Evolutionary conservation across 441 rosid species (phyloP).

Genomic region (Mallotus repandus): DNA sequence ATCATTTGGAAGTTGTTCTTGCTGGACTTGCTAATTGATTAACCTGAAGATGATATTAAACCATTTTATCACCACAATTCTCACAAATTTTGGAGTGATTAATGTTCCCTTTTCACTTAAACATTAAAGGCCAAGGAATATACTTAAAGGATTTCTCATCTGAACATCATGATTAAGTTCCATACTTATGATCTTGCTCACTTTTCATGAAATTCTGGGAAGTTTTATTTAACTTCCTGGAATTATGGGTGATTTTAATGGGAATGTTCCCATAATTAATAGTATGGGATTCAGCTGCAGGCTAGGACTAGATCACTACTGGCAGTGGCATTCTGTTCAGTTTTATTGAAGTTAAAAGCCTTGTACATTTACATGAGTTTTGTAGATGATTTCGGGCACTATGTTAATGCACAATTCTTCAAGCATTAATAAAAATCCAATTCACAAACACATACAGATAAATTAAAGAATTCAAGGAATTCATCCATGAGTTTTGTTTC

Average conservation of each 20-base stretch:
- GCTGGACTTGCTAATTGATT: too few relatives aligned
- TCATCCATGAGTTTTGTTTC: neutral
- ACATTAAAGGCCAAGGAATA: neutral
- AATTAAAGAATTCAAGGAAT: too few relatives aligned
- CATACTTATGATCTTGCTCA: neutral
- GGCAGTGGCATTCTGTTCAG: neutral
- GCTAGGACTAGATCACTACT: neutral
- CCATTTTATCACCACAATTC: too few relatives aligned
- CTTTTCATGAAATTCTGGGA: slow-evolving; percentile 10
- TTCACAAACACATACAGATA: too few relatives aligned
- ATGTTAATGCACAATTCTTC: neutral
- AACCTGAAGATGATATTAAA: too few relatives aligned
- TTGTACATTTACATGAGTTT: neutral
- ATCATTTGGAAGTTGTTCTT: too few relatives aligned
- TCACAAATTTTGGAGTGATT: too few relatives aligned
- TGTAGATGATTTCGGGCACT: neutral
- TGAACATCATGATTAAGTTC: neutral
- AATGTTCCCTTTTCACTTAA: neutral
- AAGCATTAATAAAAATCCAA: neutral
- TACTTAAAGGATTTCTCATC: neutral
- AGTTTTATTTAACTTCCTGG: neutral
- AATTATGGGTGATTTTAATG: neutral
- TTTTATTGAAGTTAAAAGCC: neutral
- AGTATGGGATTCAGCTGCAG: neutral
- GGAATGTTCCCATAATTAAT: neutral